A percentile compares a stretch with the other conserved stretches of the same genome.
These are phyloP conservation scores for Mycena belliarum DNA, from an alignment of 768 basidiomycete genomes.

Conservation along the genomic window DNA sequence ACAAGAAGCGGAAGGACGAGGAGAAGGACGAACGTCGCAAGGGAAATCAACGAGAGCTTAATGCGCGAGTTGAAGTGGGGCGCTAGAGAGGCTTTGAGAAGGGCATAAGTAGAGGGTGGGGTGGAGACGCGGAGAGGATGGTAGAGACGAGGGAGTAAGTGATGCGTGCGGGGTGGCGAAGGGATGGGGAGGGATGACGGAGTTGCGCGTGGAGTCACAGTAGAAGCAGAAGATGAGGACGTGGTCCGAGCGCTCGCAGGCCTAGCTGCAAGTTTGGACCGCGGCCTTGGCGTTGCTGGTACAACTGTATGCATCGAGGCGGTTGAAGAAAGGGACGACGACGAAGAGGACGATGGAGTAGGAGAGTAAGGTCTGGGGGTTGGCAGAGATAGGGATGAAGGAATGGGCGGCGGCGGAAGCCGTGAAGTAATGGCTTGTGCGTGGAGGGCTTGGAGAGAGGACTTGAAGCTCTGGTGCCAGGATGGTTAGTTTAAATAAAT, in stretches of 20 bases:
- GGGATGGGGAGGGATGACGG: constrained; percentile 33
- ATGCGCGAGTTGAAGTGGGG: constrained; percentile 46
- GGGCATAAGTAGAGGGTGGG: constrained; percentile 35
- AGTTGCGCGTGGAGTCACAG: constrained; percentile 40
- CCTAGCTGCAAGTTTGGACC: constrained; percentile 27
- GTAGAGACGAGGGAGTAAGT: constrained; percentile 14
- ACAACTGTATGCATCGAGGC: constrained; percentile 73
- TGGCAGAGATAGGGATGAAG: constrained; percentile 35
- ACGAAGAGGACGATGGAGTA: constrained; percentile 58
- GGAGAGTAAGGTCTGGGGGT: constrained; percentile 38
- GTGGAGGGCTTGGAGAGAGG: constrained; percentile 43
- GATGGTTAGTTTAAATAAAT: constrained; percentile 6
- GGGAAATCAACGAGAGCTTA: constrained; percentile 39
- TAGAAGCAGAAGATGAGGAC: constrained; percentile 36
- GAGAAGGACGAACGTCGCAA: constrained; percentile 48
- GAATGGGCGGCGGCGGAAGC: constrained; percentile 24
- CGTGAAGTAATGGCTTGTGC: constrained; percentile 37
- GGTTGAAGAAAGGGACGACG: constrained; percentile 71
- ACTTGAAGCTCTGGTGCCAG: constrained; percentile 38
- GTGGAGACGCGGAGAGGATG: constrained; percentile 24
- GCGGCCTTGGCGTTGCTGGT: constrained; percentile 45
- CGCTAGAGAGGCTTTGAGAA: constrained; percentile 49
- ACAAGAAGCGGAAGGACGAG: constrained; percentile 48
- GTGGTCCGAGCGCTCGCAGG: constrained; percentile 21
- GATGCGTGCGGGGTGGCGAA: constrained; percentile 23